Evolutionary conservation across 805 yeast species (phyloP), one percentile per base, ranked within the genome.

Genomic region (Metschnikowia kunwiensis): DNA sequence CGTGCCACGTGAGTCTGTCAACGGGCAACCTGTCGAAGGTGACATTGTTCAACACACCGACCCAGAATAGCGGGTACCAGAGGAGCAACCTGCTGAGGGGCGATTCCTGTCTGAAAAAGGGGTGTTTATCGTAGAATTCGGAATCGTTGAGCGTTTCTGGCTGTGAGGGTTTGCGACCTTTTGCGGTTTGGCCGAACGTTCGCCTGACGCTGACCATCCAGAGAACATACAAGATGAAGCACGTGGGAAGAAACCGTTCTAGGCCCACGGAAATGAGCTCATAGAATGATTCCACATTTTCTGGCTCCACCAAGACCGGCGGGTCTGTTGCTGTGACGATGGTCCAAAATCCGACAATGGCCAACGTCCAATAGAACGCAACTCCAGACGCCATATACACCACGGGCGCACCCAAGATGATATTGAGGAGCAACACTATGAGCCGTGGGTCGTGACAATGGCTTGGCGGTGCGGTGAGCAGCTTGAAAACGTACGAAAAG

Each of bases 1-100:
- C 97, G 8, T 66, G 61, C 2, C 77, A 50, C 0, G 91, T 85
- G 27, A 91, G 65, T 37, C 98, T 68, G 55, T 91, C 97, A 8
- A 89, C 80, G 0, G 97, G 96, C 8, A 91, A 61, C 42, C 89
- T 65, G 54, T 88, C 97, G 61, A 91, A 87, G 0, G 95, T 86
- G 50, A 86, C 72, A 59, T 87, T 89, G 57, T 89, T 88, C 51
- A 88, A 69, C 22, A 85, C 70, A 1, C 96, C 96, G 3, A 85
- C 50, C 94, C 95, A 86, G 53, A 83, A 83, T 2, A 82, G 66
- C 0, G 89, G 83, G 44, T 83, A 84, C 93, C 95, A 89, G 19
- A 77, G 55, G 0, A 77, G 25, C 1, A 73, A 49, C 29, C 78
- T 58, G 36, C 61, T 60, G n/a, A 73, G 23, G 7, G 72, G 64